Base-by-base conservation (phyloP, 768 basidiomycete species). In the Mrakia hoshinonis region DNA sequence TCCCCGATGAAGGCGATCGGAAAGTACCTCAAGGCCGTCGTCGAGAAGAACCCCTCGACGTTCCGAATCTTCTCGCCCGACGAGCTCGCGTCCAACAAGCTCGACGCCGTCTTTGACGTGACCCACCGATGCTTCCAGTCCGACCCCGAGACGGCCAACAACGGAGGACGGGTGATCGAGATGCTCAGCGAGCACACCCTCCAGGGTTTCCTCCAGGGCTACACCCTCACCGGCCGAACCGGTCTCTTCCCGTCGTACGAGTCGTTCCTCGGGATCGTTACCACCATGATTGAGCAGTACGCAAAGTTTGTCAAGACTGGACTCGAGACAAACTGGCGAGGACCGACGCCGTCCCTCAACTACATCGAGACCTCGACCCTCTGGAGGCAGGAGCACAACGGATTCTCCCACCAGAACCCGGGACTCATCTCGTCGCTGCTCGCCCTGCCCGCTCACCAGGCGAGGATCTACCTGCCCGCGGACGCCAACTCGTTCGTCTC, bases 51-150 rank as follows among this genome's bases (percentile, higher is more conserved):
- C 78, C 89, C 89, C 1, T 83, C 80, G 24, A 82, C 84, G 0
- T 93, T 93, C 84, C 85, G 92, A 48, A 90, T 95, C 71, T 94
- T 94, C 81, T 91, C 89, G 26, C 92, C 92, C 0, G 92, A 96
- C 74, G 72, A 73, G 78, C 82, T 92, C 1, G 86, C 88, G 13
- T 90, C 88, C 49, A 93, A 93, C 80, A 93, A 92, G 80, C 85
- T 96, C 11, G 90, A 91, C 75, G 89, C 86, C 3, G 87, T 89
- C 7, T 84, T 93, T 51, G 84, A 88, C 7, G 81, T 76, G 70
- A 78, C 77, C 52, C 76, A 79, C 63, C 86, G 91, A 62, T 87
- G 91, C 80, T 87, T 92, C 79, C 91, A 94, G 80, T 92, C 90
- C 90, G 92, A 95, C 76, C 81, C 81, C 0, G 77, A 79, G 61